Evolutionary conservation across 2,329 filamentous ascomycete genomes (phyloP), one percentile per base, ranked within the genome.

Genomic region (Colletotrichum agaves): DNA sequence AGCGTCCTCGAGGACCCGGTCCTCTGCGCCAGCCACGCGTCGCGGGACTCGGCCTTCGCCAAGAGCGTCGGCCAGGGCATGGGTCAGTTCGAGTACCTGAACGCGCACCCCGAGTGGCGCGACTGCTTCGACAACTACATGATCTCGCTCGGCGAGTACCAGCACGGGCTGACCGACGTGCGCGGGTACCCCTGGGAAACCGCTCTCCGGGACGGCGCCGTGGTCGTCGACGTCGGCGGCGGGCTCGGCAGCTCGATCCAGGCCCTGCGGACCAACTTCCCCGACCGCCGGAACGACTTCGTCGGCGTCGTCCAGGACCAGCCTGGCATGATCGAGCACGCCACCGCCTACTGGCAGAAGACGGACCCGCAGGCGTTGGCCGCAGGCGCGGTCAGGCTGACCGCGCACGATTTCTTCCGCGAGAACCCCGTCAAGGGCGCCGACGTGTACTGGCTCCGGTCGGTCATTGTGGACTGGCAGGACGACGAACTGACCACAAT

Each of bases 321-420:
- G 37, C 64, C 64, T 7, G 61, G 61, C 52, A 67, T 67, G 64
- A 67, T 64, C 17, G 19, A 58, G 39, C 61, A 64, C 12, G 61
- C 64, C 31, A 47, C 52, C 10, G 44, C 52, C 13, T 19, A 63
- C 46, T 67, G 64, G 60, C 52, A 67, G 17, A 43, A 33, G 60
- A 67, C 37, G 37, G 64, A 67, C 21, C 52, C 46, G 19, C 35
- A 47, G 31, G 64, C 64, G 4, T 10, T 67, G 31, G 60, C 52
- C 23, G 52, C 39, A 19, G 61, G 59, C 35, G 31, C 31, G 5
- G 69, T 87, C 44, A 73, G 73, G 17, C 77, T 86, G 67, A 78
- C 81, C 69, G 78, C 78, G 3, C 87, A 90, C 73, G 84, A 89
- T 71, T 88, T 90, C 73, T 88, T 89, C 74, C 79, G 79, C 5